Conservation (phyloP, 1,139 yeast genomes). For the Insectozyma bohioensis region DNA sequence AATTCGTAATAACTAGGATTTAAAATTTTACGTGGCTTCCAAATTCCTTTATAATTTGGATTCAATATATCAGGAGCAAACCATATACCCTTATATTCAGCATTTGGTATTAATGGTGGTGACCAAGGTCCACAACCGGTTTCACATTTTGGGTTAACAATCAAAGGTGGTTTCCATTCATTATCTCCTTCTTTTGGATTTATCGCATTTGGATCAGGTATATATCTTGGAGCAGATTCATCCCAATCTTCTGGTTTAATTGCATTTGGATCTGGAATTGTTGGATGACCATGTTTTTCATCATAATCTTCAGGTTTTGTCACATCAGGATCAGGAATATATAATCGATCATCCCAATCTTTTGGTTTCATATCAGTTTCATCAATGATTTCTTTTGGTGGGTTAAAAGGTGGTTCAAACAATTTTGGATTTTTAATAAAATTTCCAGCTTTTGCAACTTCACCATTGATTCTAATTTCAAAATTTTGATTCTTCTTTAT, state of each 20-base stretch:
- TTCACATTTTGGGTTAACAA: conserved; percentile 71
- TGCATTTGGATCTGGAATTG: conserved; percentile 66
- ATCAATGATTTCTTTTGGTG: conserved; percentile 65
- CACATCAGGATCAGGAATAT: conserved; percentile 65
- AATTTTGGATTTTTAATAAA: conserved; percentile 47
- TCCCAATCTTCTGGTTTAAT: conserved; percentile 78
- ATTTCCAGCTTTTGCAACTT: conserved; percentile 67
- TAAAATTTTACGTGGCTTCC: conserved; percentile 66
- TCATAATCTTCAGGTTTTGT: conserved; percentile 84
- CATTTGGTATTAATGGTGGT: conserved; percentile 65
- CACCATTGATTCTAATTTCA: conserved; percentile 83
- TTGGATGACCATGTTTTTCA: conserved; percentile 52
- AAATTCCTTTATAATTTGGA: conserved; percentile 76
- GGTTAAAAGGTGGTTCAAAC: conserved; percentile 63
- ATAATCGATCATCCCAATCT: conserved; percentile 72
- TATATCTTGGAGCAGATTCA: conserved; percentile 55
- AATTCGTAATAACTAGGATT: conserved; percentile 74
- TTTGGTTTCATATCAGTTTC: conserved; percentile 63
- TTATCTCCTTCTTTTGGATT: conserved; percentile 78
- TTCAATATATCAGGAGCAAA: conserved; percentile 62
- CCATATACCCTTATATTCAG: conserved; percentile 79
- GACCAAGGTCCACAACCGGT: conserved; percentile 73
- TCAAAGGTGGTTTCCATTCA: conserved; percentile 69
- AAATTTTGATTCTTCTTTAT: conserved; percentile 62
- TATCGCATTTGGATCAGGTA: conserved; percentile 63